These are phyloP conservation scores for Ganoderma leucocontextum DNA, from an alignment of 1,284 basidiomycete species.

Conservation along the genomic window DNA sequence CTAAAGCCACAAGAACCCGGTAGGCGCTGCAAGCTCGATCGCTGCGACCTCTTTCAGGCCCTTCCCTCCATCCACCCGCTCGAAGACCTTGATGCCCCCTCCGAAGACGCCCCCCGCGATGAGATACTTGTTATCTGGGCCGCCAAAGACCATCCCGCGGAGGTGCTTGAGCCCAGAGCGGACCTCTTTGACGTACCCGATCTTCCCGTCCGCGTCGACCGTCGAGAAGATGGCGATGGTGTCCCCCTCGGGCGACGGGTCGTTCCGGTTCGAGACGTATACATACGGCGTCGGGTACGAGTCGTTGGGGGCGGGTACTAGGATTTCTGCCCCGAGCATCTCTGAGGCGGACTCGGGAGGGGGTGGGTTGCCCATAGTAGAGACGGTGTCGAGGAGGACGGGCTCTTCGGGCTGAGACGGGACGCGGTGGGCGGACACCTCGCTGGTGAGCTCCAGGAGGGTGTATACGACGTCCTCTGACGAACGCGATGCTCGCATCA, in stretches of 20 bases:
- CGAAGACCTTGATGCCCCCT: constrained; percentile 46
- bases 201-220: constrained; percentile 32
- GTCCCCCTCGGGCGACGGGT: constrained; percentile 61
- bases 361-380: constrained; percentile 54
- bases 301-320: constrained; percentile 58
- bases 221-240: constrained; percentile 64
- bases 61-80: constrained; percentile 45
- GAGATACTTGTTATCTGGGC: constrained; percentile 44
- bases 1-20: constrained; percentile 44
- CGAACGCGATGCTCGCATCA: background rate
- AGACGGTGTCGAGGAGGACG: constrained; percentile 49
- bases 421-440: constrained; percentile 60
- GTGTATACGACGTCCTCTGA: constrained; percentile 62
- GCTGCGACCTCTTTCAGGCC: constrained; percentile 43
- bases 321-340: constrained; percentile 53
- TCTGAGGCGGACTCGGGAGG: constrained; percentile 40
- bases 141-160: constrained; percentile 48
- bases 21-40: constrained; percentile 41
- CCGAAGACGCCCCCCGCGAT: constrained; percentile 45
- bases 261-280: constrained; percentile 77
- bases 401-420: constrained; percentile 51
- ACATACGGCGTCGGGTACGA: constrained; percentile 62
- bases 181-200: constrained; percentile 44
- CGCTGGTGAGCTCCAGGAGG: constrained; percentile 67
- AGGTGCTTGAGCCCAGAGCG: constrained; percentile 47